Percentiles rank a stretch among this genome's conserved stretches.
phyloP scores from a whole-genome alignment of 441 rosid species.

The Populus tomentosa region DNA sequence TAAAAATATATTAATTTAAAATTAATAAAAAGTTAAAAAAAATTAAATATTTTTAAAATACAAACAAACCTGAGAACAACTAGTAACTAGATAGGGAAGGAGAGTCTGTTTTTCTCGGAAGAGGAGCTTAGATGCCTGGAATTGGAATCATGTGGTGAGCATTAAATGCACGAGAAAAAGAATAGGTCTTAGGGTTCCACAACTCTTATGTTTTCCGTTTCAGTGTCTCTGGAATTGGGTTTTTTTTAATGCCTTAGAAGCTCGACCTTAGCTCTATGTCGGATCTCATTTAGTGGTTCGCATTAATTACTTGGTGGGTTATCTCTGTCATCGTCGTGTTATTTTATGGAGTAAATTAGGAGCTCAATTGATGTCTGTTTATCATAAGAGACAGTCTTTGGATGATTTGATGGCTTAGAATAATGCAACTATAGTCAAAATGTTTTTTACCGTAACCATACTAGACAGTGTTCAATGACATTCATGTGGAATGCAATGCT shows the following conservation, averaged over 20 bases:
- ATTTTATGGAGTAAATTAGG: neutral
- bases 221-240: constrained; percentile 30
- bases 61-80: too few species aligned
- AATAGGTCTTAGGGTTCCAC: constrained; percentile 35
- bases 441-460: neutral
- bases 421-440: neutral
- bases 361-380: neutral
- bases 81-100: constrained; percentile 14
- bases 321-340: neutral
- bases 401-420: neutral
- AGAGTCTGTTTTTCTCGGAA: constrained; percentile 30
- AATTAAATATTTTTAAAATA: too few species aligned
- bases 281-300: constrained; percentile 39
- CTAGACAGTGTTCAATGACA: neutral
- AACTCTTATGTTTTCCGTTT: constrained; percentile 16
- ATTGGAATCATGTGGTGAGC: constrained; percentile 61
- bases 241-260: constrained; percentile 10
- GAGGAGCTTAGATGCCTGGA: constrained; percentile 39
- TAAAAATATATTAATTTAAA: too few species aligned
- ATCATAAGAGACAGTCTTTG: neutral
- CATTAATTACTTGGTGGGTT: constrained; percentile 21
- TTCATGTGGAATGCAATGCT: neutral
- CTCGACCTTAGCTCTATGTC: constrained; percentile 45
- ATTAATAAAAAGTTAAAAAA: too few species aligned
- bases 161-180: constrained; percentile 40